phyloP scores from a whole-genome alignment of 208 protist genomes.

The Trypanosoma mega region DNA sequence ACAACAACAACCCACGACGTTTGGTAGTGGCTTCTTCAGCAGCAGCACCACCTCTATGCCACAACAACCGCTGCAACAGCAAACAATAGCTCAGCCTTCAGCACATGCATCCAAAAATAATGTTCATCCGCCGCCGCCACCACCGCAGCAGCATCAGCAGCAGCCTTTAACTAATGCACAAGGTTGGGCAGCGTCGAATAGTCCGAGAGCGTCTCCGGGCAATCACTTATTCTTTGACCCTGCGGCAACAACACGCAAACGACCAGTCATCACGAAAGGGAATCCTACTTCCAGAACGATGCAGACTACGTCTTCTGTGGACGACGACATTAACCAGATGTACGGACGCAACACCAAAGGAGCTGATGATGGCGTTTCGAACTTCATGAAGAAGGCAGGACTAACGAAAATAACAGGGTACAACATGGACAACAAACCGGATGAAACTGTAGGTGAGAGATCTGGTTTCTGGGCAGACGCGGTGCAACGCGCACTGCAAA shows the following conservation, averaged over 20 bases:
- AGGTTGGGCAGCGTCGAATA: too few relatives aligned
- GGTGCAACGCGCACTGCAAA: not conserved
- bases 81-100: too few relatives aligned
- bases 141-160: too few relatives aligned
- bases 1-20: too few relatives aligned
- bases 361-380: conserved; percentile 23
- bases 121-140: too few relatives aligned
- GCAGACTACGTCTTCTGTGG: conserved; percentile 3
- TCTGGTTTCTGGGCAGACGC: conserved; percentile 13
- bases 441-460: not conserved
- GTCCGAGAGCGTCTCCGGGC: conserved; percentile 3
- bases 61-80: too few relatives aligned
- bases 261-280: conserved; percentile 28
- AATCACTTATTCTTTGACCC: conserved; percentile 57
- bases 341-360: conserved; percentile 7
- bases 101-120: too few relatives aligned
- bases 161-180: too few relatives aligned
- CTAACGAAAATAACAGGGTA: conserved; percentile 47
- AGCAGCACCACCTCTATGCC: too few relatives aligned
- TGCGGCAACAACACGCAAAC: conserved; percentile 10
- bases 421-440: conserved; percentile 25
- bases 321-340: conserved; percentile 19
- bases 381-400: conserved; percentile 49
- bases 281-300: conserved; percentile 7
- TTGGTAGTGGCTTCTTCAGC: too few relatives aligned